Base-by-base conservation (phyloP, 2,329 filamentous ascomycete species). In the Ophiostoma perfectum region DNA sequence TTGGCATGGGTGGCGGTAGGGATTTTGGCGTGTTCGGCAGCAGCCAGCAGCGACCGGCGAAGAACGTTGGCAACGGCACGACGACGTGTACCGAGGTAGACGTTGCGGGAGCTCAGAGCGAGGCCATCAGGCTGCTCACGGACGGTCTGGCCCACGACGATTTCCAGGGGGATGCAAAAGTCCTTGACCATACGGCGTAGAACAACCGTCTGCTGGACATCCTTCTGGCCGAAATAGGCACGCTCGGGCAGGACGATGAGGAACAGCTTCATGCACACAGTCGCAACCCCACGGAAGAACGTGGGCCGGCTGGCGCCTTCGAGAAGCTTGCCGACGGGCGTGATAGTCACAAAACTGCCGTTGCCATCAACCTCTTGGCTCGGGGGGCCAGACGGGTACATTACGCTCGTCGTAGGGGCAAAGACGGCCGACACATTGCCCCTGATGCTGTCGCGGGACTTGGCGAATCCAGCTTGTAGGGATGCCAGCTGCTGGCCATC, bases 201-300 rank as follows among this genome's bases (percentile, higher is more conserved):
- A 11, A 99, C 86, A 18, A 96, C 91, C 0, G 93, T 96, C 80
- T 99, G 95, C 81, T 99, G 95, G 27, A 97, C 88, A 77, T 99
- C 95, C 80, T 99, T 99, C 78, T 98, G 95, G 4, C 95, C 95
- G 81, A 99, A 97, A 80, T 97, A 95, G 5, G 92, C 91, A 62
- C 85, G 85, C 68, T 93, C 89, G 4, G 92, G 90, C 72, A 87
- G 83, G 63, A 92, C 88, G 67, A 93, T 91, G 75, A 93, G 93
- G 80, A 96, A 94, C 14, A 96, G 80, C 79, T 96, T 99, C 86
- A 94, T 95, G 80, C 93, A 97, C 1, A 99, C 90, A 1, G 95
- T 99, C 27, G 95, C 93, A 45, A 99, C 95, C 52, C 95, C 95
- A 65, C 95, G 86, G 80, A 99, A 99, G 79, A 99, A 99, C 60